phyloP scores from a whole-genome alignment of 441 rosid species.

The Adansonia rubrostipa region DNA sequence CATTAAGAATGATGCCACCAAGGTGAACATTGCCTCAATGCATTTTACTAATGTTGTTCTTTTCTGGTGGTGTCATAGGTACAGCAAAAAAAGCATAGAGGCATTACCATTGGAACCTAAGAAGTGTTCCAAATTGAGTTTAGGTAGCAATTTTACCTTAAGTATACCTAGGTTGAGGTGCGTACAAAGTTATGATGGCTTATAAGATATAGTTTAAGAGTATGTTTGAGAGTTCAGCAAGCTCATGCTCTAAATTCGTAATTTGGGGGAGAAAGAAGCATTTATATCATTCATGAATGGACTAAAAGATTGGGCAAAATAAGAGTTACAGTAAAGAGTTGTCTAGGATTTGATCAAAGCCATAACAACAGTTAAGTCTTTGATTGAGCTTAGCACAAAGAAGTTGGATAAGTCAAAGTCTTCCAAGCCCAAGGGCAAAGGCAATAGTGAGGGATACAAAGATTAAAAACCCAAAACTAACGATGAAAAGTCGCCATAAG shows the following conservation, averaged over 20 bases:
- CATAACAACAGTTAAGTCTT: too few relatives aligned
- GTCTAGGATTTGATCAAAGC: neutral
- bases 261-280: neutral
- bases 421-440: neutral
- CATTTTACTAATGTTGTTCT: neutral
- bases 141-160: too few relatives aligned
- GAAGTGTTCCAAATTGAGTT: neutral
- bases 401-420: neutral
- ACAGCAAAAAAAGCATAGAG: accelerated
- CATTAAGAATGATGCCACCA: neutral
- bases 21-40: neutral
- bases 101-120: too few relatives aligned
- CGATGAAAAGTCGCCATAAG: neutral
- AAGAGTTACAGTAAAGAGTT: neutral
- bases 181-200: neutral
- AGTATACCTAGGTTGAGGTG: neutral
- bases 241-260: neutral
- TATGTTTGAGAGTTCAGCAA: neutral
- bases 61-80: neutral
- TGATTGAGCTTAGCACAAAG: neutral
- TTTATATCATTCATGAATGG: too few relatives aligned
- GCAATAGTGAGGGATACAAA: neutral
- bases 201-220: too few relatives aligned
- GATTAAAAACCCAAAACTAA: neutral
- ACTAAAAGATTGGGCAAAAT: neutral